These are phyloP conservation scores for Phalaenopsis hybrid DNA, from an alignment of 116 monocot genomes.

Conservation along the genomic window DNA sequence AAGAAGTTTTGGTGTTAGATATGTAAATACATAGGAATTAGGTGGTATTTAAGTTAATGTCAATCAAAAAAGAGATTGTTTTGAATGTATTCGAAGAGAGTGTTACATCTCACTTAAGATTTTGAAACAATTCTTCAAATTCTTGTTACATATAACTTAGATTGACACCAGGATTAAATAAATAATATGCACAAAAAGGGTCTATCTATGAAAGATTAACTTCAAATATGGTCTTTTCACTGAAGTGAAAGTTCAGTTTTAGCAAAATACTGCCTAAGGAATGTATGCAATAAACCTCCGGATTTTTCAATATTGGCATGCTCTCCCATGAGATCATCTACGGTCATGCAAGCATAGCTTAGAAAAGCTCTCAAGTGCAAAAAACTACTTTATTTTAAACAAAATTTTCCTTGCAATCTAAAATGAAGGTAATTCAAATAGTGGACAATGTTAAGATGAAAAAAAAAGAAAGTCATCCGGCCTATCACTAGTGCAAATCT, in stretches of 20 bases:
- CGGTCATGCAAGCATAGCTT: constrained; percentile 4
- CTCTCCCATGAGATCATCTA: constrained; percentile 99
- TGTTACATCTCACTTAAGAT: constrained; percentile 64
- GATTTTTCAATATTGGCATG: constrained; percentile 64
- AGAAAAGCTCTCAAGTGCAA: background rate
- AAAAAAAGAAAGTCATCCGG: background rate
- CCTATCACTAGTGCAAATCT: no score
- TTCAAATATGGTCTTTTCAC: constrained; percentile 12
- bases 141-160: constrained; percentile 56
- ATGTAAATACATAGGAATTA: no score
- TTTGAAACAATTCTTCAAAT: constrained; percentile 73
- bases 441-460: no score
- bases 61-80: constrained; percentile 20
- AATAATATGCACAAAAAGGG: constrained; percentile 58
- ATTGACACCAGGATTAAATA: constrained; percentile 85
- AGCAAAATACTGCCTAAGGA: constrained; percentile 51
- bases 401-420: background rate
- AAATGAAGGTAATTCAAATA: background rate
- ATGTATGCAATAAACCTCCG: constrained; percentile 93
- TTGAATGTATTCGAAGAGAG: background rate
- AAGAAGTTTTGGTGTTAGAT: no score
- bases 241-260: constrained; percentile 25
- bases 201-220: constrained; percentile 47
- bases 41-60: constrained; percentile 57
- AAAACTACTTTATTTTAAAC: background rate